Evolutionary conservation across 2,329 filamentous ascomycete species (phyloP), one percentile per base, ranked within the genome.

Genomic region (Thermothelomyces thermophilus): DNA sequence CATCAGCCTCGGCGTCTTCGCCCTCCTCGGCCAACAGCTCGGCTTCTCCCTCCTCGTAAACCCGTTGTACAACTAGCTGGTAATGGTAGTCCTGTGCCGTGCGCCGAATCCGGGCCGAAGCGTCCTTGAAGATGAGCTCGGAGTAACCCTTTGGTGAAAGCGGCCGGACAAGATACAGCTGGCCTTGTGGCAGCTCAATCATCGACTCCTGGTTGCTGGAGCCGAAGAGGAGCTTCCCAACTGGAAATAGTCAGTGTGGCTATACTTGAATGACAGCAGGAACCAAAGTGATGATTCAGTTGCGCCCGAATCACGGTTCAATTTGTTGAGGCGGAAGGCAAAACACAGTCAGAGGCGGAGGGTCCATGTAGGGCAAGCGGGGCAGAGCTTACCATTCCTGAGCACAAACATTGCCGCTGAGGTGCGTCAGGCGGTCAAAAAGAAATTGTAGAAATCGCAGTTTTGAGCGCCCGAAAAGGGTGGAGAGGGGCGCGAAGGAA

Each of bases 41-140:
- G 56, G 90, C 91, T 64, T 98, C 93, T 49, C 93, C 93, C 70
- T 98, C 93, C 65, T 98, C 93, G 74, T 95, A 98, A 52, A 91
- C 91, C 53, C 93, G 82, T 67, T 98, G 93, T 36, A 97, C 81
- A 35, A 97, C 91, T 11, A 98, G 87, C 68, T 98, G 93, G 67
- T 97, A 98, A 63, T 98, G 90, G 63, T 87, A 96, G 47, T 97
- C 90, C 66, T 95, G 90, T 17, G 87, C 90, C 14, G 93, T 97
- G 56, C 88, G 83, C 57, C 94, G 86, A 63, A 98, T 94, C 56
- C 86, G 89, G 46, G 91, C 89, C 41, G 89, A 87, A 34, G 90
- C 86, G 82, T 98, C 93, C 69, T 93, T 95, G 77, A 96, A 98
- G 70, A 98, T 95, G 65, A 97, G 89, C 70, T 98, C 93, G 1